A percentile compares a stretch with the other conserved stretches of the same genome.
These are phyloP conservation scores for Clarireedia homoeocarpa DNA, from an alignment of 2,329 filamentous ascomycete species.

Conservation along the genomic window DNA sequence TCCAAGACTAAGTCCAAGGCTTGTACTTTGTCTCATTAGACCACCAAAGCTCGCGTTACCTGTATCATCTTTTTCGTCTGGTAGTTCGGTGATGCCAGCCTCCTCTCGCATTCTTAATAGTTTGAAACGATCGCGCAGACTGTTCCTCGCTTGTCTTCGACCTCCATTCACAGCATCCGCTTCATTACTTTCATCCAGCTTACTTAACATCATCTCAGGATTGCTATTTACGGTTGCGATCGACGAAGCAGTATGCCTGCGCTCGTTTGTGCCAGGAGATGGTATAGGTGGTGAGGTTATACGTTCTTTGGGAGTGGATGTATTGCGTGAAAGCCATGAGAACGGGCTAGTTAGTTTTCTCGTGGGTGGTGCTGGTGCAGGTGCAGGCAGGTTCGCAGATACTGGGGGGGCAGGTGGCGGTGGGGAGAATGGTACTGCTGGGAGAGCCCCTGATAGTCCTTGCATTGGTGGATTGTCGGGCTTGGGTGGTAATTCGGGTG, in stretches of 20 bases:
- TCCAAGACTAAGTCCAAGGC: constrained; percentile 34
- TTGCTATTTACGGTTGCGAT: constrained; percentile 73
- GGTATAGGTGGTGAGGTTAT: constrained; percentile 45
- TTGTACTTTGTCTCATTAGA: constrained; percentile 34
- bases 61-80: constrained; percentile 36
- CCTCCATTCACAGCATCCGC: constrained; percentile 41
- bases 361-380: constrained; percentile 27
- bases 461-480: constrained; percentile 40
- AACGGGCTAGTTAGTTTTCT: constrained; percentile 85
- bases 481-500: constrained; percentile 19
- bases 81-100: constrained; percentile 46
- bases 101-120: constrained; percentile 68
- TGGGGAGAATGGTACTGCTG: constrained; percentile 64
- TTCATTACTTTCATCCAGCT: constrained; percentile 72
- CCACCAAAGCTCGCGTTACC: constrained; percentile 35
- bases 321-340: constrained; percentile 70
- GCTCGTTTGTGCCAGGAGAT: constrained; percentile 31
- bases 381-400: constrained; percentile 16
- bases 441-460: constrained; percentile 65
- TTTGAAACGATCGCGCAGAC: constrained; percentile 73
- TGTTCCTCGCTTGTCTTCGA: constrained; percentile 47
- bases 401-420: constrained; percentile 17
- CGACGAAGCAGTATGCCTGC: constrained; percentile 74
- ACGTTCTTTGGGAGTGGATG: constrained; percentile 46
- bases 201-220: constrained; percentile 69